Conservation (phyloP, 768 basidiomycete species). For the Boletales sp. region DNA sequence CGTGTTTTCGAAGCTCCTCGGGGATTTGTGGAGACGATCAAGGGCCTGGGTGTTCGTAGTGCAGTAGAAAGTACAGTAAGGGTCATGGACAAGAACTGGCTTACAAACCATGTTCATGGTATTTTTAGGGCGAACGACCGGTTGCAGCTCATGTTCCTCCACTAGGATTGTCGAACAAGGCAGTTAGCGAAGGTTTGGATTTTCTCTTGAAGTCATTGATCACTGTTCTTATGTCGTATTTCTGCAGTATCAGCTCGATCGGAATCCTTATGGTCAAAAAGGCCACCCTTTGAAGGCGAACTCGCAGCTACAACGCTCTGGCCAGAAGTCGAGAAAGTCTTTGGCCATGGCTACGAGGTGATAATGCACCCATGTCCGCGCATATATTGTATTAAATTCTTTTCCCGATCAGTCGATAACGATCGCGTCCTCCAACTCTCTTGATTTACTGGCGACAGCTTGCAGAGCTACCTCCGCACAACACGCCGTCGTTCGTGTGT, state of each 20-base stretch:
- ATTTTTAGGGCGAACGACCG: conserved; percentile 55
- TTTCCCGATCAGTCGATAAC: conserved; percentile 61
- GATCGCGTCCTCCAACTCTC: conserved; percentile 69
- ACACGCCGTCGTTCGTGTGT: conserved; percentile 86
- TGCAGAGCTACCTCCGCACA: conserved; percentile 87
- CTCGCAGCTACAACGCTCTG: conserved; percentile 84
- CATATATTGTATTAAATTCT: not conserved
- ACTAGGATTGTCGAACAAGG: conserved; percentile 92
- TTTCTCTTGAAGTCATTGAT: not conserved
- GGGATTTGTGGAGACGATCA: conserved; percentile 67
- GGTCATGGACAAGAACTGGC: not conserved
- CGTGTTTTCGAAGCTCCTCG: conserved; percentile 91
- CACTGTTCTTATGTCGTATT: not conserved
- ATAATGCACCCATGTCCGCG: not conserved
- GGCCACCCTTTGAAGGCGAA: conserved; percentile 87
- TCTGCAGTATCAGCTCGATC: conserved; percentile 15
- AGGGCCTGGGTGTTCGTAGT: conserved; percentile 45
- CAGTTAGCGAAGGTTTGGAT: conserved; percentile 59
- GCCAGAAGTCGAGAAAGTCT: conserved; percentile 96
- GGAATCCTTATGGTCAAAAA: conserved; percentile 13
- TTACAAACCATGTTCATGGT: conserved; percentile 2
- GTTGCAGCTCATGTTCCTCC: conserved; percentile 88
- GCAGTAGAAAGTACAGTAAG: conserved; percentile 51
- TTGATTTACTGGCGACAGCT: conserved; percentile 75
- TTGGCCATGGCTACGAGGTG: conserved; percentile 97